phyloP scores from a whole-genome alignment of 1,284 basidiomycete genomes.

The Leccinum pallidistipes region DNA sequence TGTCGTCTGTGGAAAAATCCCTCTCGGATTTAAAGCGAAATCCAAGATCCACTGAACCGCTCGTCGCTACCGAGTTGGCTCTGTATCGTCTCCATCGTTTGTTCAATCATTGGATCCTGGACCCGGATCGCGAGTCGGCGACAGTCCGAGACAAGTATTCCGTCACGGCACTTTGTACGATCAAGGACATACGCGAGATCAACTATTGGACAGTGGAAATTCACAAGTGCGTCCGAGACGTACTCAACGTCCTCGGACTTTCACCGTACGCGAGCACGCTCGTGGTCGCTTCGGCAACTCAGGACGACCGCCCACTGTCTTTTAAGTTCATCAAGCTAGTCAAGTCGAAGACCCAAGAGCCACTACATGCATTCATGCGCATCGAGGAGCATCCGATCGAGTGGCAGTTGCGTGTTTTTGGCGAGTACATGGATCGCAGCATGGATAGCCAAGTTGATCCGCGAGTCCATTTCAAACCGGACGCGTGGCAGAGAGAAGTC shows the following conservation, averaged over 20 bases:
- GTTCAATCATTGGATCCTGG: conserved; percentile 52
- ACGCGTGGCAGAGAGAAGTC: conserved; percentile 69
- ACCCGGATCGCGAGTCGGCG: conserved; percentile 38
- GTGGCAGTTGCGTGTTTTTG: conserved; percentile 71
- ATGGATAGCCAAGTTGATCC: conserved; percentile 61
- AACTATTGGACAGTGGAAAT: conserved; percentile 40
- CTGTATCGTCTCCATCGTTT: conserved; percentile 55
- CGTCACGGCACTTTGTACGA: conserved; percentile 45
- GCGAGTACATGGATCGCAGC: conserved; percentile 69
- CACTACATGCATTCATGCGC: conserved; percentile 52
- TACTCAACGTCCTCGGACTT: conserved; percentile 50
- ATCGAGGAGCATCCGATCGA: conserved; percentile 54
- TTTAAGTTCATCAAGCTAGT: conserved; percentile 60
- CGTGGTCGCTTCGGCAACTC: conserved; percentile 15
- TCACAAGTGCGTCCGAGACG: conserved; percentile 37
- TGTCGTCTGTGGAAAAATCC: conserved; percentile 21
- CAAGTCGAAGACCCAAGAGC: conserved; percentile 43
- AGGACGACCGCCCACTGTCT: conserved; percentile 40
- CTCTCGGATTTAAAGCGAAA: conserved; percentile 41
- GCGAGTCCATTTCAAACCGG: conserved; percentile 63
- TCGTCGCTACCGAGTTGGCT: conserved; percentile 35
- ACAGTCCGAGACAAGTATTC: conserved; percentile 44
- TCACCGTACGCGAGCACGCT: conserved; percentile 36
- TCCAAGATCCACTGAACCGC: conserved; percentile 39
- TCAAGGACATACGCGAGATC: conserved; percentile 45